Percentiles rank a stretch among this genome's conserved stretches.
Conservation (phyloP, 306 rosid species). For the Cucumis cinereus region DNA sequence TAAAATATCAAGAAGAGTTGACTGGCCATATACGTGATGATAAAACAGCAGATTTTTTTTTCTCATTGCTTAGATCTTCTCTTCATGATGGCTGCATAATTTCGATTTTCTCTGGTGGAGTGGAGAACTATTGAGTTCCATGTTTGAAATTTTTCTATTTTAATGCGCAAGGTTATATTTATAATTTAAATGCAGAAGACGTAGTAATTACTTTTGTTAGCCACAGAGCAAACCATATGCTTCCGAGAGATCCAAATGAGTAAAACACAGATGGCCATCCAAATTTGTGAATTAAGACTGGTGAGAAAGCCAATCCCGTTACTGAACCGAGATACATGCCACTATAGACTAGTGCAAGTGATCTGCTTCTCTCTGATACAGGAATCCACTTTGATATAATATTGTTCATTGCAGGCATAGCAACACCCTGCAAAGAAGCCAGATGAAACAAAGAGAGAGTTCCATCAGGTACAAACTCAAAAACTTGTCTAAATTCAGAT, state of each 20-base stretch:
- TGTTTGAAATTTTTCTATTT: background rate
- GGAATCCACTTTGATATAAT: conserved; percentile 91
- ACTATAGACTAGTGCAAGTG: conserved; percentile 85
- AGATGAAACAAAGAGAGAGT: background rate
- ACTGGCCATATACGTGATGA: background rate
- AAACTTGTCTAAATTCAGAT: background rate
- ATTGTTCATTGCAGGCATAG: conserved; percentile 99
- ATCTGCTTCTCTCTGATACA: conserved; percentile 94
- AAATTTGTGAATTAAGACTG: conserved; percentile 54
- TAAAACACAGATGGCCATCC: conserved; percentile 98
- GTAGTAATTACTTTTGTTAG: conserved; percentile 44
- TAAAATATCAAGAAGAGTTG: background rate
- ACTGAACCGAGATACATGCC: conserved; percentile 99
- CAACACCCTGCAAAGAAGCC: conserved; percentile 74
- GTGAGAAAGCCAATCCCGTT: conserved; percentile 78
- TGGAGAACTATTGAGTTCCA: background rate
- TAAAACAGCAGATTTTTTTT: background rate
- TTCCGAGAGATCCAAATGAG: conserved; percentile 93
- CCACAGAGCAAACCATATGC: conserved; percentile 91
- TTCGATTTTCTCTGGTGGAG: background rate
- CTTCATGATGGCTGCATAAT: background rate
- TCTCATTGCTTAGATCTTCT: background rate
- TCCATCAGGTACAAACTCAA: background rate
- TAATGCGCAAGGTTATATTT: background rate
- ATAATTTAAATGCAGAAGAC: conserved; percentile 1